phyloP scores from a whole-genome alignment of 345 rosid genomes.

The Gynandropsis gynandra region DNA sequence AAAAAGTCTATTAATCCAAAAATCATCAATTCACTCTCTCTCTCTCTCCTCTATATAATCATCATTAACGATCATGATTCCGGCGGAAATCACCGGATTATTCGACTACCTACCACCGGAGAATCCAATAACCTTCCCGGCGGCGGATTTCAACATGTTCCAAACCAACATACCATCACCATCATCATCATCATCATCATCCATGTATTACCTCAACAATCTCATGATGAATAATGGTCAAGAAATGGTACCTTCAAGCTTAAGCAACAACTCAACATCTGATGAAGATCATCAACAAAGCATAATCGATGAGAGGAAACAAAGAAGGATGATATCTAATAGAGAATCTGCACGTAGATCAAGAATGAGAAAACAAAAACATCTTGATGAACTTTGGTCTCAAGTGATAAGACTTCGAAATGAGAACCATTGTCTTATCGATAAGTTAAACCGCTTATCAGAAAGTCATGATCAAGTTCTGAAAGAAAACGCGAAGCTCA shows the following conservation, averaged over 20 bases:
- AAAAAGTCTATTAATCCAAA: not conserved
- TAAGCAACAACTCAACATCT: conserved; percentile 69
- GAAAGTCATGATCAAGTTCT: conserved; percentile 49
- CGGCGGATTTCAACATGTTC: conserved; percentile 7
- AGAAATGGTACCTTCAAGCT: conserved; percentile 27
- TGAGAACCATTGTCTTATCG: conserved; percentile 58
- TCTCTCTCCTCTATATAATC: conserved; percentile 4
- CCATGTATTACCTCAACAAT: conserved; percentile 24
- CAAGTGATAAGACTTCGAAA: conserved; percentile 64
- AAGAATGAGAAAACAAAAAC: conserved; percentile 91
- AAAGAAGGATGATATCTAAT: conserved; percentile 88
- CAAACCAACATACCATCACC: conserved; percentile 11
- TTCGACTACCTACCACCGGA: conserved; percentile 20
- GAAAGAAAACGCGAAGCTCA: conserved; percentile 66
- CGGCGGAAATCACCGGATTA: conserved; percentile 23
- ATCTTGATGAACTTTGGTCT: conserved; percentile 85
- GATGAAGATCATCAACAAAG: conserved; percentile 59
- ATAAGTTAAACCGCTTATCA: conserved; percentile 51
- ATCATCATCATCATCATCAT: conserved; percentile 25
- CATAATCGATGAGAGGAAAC: conserved; percentile 79
- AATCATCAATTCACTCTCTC: not conserved
- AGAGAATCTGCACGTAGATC: conserved; percentile 94
- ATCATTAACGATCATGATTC: conserved; percentile 14
- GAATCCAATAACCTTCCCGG: conserved; percentile 9
- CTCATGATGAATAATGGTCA: conserved; percentile 25